Conservation (phyloP, 1,139 yeast genomes). For the Suhomyces ambrosiae region DNA sequence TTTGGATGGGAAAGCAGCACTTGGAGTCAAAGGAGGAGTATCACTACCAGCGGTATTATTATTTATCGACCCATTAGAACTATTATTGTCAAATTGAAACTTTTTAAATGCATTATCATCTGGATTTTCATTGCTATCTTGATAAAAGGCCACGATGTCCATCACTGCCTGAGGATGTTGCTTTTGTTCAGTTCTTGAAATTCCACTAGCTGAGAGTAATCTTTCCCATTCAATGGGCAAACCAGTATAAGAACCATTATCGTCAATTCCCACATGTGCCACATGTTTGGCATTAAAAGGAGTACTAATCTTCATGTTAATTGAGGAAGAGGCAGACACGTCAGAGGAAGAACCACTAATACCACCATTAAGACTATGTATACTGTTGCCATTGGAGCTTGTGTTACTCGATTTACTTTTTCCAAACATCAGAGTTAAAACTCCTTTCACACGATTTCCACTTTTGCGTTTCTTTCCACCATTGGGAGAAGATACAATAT, state of each 20-base stretch:
- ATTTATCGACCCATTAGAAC: conserved; percentile 25
- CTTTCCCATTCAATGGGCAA: conserved; percentile 92
- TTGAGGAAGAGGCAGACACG: conserved; percentile 26
- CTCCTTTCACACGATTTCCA: conserved; percentile 44
- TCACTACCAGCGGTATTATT: conserved; percentile 9
- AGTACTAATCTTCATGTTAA: conserved; percentile 70
- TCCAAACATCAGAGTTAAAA: conserved; percentile 45
- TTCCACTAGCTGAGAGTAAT: conserved; percentile 81
- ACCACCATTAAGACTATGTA: conserved; percentile 6
- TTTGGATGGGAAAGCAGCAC: conserved; percentile 18
- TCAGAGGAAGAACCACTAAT: conserved; percentile 18
- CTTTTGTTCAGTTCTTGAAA: conserved; percentile 79
- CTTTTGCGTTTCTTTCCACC: conserved; percentile 35
- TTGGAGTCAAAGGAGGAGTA: conserved; percentile 19
- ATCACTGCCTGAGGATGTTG: conserved; percentile 93
- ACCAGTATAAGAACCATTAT: conserved; percentile 86
- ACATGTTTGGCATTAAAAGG: conserved; percentile 91
- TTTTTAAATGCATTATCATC: conserved; percentile 78
- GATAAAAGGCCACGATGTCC: conserved; percentile 89
- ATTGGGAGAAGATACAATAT: conserved; percentile 11
- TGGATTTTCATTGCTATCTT: conserved; percentile 61
- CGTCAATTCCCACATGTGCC: conserved; percentile 91
- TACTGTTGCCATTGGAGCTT: conserved; percentile 5
- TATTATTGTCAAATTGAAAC: conserved; percentile 47
- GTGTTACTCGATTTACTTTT: conserved; percentile 23